Conservation (phyloP, 768 basidiomycete species). For the Boletus reticuloceps region DNA sequence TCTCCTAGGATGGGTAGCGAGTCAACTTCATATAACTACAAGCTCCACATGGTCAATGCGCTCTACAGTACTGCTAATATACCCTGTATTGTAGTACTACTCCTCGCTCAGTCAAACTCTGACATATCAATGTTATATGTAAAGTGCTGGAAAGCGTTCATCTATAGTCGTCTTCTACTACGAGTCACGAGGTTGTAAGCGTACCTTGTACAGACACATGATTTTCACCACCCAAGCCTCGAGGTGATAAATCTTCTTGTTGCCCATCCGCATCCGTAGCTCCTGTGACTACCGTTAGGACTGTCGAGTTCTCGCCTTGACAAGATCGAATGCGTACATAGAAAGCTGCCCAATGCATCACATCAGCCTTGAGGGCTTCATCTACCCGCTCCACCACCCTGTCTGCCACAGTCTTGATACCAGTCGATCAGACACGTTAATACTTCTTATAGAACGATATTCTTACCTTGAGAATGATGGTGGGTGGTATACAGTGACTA, state of each 20-base stretch:
- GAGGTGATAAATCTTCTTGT: slow-evolving; percentile 93
- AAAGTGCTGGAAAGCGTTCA: slow-evolving; percentile 23
- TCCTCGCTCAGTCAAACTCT: slow-evolving; percentile 28
- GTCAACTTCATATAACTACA: not conserved
- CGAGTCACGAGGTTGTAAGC: not conserved
- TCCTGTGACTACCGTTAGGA: slow-evolving; percentile 51
- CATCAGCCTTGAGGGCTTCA: slow-evolving; percentile 84
- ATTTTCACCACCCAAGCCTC: slow-evolving; percentile 98
- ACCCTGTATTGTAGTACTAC: not conserved
- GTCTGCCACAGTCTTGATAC: slow-evolving; percentile 82
- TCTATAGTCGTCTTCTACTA: not conserved
- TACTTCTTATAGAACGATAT: not conserved
- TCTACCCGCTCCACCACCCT: slow-evolving; percentile 85
- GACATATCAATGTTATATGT: slow-evolving; percentile 34
- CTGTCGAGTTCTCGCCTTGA: not conserved
- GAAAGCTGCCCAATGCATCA: slow-evolving; percentile 98
- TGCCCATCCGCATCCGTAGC: slow-evolving; percentile 91
- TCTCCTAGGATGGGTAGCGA: no score
- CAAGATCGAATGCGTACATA: slow-evolving; percentile 57
- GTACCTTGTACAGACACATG: slow-evolving; percentile 87
- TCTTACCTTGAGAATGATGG: slow-evolving; percentile 82
- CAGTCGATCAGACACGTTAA: slow-evolving; percentile 2
- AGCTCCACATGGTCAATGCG: not conserved
- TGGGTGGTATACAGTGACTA: slow-evolving; percentile 95
- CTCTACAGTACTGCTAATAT: no score